phyloP scores from a whole-genome alignment of 768 basidiomycete genomes.

The Panellus pusillus region DNA sequence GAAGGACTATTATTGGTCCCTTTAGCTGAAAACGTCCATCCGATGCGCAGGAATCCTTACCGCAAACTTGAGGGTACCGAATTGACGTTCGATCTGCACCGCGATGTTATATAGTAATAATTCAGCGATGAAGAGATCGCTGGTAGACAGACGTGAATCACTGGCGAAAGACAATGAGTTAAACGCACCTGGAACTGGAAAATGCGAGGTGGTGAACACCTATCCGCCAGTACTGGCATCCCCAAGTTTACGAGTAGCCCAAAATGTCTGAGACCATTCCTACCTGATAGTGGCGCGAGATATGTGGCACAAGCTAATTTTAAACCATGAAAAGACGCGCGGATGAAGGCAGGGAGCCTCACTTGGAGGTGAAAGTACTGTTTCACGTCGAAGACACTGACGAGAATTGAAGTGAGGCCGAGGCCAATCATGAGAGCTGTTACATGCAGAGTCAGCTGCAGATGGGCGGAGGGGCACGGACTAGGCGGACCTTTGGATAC shows the following conservation, averaged over 20 bases:
- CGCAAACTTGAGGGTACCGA: slow-evolving; percentile 86
- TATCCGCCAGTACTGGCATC: slow-evolving; percentile 81
- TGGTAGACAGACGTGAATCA: slow-evolving; percentile 23
- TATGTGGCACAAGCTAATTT: slow-evolving; percentile 75
- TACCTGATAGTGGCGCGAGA: slow-evolving; percentile 90
- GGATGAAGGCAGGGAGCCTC: slow-evolving; percentile 20
- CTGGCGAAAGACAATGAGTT: not conserved
- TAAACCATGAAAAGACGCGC: slow-evolving; percentile 8
- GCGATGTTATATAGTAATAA: slow-evolving; percentile 72
- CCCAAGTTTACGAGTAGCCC: slow-evolving; percentile 12
- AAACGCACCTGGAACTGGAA: slow-evolving; percentile 54
- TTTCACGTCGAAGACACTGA: slow-evolving; percentile 82
- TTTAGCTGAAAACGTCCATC: slow-evolving; percentile 6
- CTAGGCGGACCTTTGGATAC: slow-evolving; percentile 70
- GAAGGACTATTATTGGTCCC: slow-evolving; percentile 63
- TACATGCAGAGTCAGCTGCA: not conserved
- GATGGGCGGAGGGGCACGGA: not conserved
- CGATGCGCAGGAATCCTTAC: slow-evolving; percentile 42
- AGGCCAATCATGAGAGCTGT: slow-evolving; percentile 76
- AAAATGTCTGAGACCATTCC: slow-evolving; percentile 14
- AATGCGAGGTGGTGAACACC: slow-evolving; percentile 72
- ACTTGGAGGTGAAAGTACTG: slow-evolving; percentile 87
- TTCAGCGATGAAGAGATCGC: slow-evolving; percentile 78
- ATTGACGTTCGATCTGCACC: slow-evolving; percentile 77
- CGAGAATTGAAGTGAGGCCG: slow-evolving; percentile 70